Evolutionary conservation across 2,329 filamentous ascomycete genomes (phyloP).

Genomic region (Teratosphaeria gauchensis): DNA sequence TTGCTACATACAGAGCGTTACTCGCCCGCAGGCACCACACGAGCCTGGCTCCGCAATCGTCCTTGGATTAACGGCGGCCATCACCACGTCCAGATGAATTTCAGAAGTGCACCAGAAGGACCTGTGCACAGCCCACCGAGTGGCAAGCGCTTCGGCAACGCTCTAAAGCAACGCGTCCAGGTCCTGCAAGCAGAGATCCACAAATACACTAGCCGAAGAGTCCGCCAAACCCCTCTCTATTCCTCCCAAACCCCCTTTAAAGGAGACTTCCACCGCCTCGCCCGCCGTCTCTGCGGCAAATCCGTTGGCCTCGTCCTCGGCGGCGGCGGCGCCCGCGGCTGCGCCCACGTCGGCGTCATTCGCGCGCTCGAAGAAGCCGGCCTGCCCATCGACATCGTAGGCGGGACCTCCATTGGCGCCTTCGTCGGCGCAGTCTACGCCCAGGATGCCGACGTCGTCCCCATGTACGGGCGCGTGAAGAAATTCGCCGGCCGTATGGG

Average conservation of each 20-base stretch:
- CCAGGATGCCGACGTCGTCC: slow-evolving; percentile 89
- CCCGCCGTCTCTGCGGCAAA: slow-evolving; percentile 81
- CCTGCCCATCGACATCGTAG: slow-evolving; percentile 89
- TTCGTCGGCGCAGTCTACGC: slow-evolving; percentile 95
- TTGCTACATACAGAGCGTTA: slow-evolving; percentile 83
- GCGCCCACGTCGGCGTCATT: slow-evolving; percentile 89
- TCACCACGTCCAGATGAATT: slow-evolving; percentile 94
- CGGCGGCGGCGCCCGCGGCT: slow-evolving; percentile 83
- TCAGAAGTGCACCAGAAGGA: slow-evolving; percentile 59
- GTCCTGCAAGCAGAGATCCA: slow-evolving; percentile 94
- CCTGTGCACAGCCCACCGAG: slow-evolving; percentile 61
- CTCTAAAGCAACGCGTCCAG: slow-evolving; percentile 85
- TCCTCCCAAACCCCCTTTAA: slow-evolving; percentile 89
- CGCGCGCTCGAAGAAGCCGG: slow-evolving; percentile 91
- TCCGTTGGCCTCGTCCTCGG: slow-evolving; percentile 90
- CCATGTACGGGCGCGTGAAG: slow-evolving; percentile 93
- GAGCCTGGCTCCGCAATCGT: slow-evolving; percentile 77
- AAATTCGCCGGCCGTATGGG: slow-evolving; percentile 98
- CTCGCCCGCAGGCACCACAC: slow-evolving; percentile 71
- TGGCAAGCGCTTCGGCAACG: slow-evolving; percentile 65
- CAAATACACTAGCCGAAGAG: slow-evolving; percentile 89
- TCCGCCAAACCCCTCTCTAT: slow-evolving; percentile 82
- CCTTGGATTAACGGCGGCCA: slow-evolving; percentile 98
- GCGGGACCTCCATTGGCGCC: slow-evolving; percentile 90
- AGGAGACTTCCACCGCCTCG: slow-evolving; percentile 89